These are phyloP conservation scores for Metrosideros polymorpha DNA, from an alignment of 441 rosid genomes.

Conservation along the genomic window DNA sequence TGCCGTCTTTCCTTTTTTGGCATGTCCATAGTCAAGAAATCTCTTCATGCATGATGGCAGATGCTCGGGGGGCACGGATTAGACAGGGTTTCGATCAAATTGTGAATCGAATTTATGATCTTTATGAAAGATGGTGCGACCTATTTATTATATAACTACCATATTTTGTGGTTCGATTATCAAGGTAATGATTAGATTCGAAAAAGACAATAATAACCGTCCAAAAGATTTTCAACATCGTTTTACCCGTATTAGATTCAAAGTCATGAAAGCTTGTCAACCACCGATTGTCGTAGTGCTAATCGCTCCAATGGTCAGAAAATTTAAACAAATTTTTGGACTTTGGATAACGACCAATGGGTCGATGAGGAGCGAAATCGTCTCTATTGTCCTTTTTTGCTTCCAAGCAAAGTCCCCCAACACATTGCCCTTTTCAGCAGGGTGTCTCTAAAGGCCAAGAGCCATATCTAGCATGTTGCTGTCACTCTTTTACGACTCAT, in stretches of 20 bases:
- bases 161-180: not conserved
- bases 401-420: not conserved
- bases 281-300: not conserved
- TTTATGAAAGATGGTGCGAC: fast-evolving
- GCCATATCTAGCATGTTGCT: not conserved
- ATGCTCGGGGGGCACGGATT: not conserved
- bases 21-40: too few species aligned
- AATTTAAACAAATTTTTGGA: fast-evolving
- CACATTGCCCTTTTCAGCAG: not conserved
- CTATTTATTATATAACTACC: fast-evolving
- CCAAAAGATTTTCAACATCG: not conserved
- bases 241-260: not conserved
- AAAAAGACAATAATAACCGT: not conserved
- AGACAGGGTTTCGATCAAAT: not conserved
- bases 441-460: not conserved
- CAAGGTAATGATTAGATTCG: not conserved
- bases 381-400: not conserved
- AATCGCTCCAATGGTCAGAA: not conserved
- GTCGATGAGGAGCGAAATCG: not conserved
- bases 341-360: not conserved
- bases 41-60: fast-evolving
- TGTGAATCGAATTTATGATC: fast-evolving
- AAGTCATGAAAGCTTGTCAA: not conserved
- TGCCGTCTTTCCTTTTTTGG: too few species aligned
- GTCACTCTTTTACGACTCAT: not conserved